These are phyloP conservation scores for Pseudisothecium myosuroides DNA, from an alignment of 225 moss, liverwort and hornwort genomes.

Conservation along the genomic window DNA sequence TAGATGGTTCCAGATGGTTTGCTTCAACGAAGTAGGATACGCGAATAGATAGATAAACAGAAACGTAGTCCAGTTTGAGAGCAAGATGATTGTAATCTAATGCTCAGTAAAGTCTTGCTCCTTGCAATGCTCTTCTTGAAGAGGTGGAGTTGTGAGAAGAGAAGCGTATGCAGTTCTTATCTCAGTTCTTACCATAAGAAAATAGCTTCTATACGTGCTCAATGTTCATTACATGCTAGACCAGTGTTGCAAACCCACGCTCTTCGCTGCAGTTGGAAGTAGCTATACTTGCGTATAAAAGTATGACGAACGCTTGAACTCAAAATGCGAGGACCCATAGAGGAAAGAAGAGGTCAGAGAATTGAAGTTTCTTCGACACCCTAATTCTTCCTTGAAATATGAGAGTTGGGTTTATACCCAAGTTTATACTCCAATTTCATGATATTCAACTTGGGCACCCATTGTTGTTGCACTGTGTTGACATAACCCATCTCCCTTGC, in stretches of 20 bases:
- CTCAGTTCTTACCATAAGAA: background rate
- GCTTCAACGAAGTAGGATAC: background rate
- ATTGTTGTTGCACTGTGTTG: background rate
- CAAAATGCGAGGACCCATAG: background rate
- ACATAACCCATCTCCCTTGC: background rate
- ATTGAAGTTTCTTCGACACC: background rate
- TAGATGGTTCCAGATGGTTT: background rate
- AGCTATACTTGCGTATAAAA: background rate
- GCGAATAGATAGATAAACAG: background rate
- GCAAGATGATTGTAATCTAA: conserved; percentile 12
- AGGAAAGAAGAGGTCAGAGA: background rate
- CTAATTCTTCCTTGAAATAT: background rate
- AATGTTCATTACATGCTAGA: background rate
- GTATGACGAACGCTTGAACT: background rate
- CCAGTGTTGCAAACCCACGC: background rate
- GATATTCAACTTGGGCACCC: background rate
- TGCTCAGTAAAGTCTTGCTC: conserved; percentile 6
- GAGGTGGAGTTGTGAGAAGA: background rate
- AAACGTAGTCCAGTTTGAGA: background rate
- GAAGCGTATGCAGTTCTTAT: background rate
- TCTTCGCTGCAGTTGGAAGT: background rate
- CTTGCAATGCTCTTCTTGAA: background rate
- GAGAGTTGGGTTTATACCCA: background rate
- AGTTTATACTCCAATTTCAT: background rate
- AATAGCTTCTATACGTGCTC: background rate